These are phyloP conservation scores for Aspergillus viridinutans DNA, from an alignment of 2,329 filamentous ascomycete genomes.

Conservation along the genomic window DNA sequence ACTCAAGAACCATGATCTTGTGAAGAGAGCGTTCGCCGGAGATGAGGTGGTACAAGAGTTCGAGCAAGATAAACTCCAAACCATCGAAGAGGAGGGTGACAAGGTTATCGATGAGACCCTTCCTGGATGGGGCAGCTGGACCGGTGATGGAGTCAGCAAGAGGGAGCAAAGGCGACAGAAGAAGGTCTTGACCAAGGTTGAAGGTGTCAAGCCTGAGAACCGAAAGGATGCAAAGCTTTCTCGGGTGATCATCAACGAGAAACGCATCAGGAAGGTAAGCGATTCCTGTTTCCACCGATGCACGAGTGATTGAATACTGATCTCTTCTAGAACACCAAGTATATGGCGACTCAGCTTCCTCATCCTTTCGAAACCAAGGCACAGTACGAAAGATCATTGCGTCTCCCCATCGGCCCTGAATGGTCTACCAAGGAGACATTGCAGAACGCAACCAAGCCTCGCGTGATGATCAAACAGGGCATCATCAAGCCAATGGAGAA, in stretches of 20 bases:
- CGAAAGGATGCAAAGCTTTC: slow-evolving; percentile 79
- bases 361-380: slow-evolving; percentile 82
- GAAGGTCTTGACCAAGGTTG: slow-evolving; percentile 46
- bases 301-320: slow-evolving; percentile 6
- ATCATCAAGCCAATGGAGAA: slow-evolving; percentile 83
- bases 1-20: slow-evolving; percentile 59
- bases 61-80: slow-evolving; percentile 69
- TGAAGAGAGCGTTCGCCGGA: slow-evolving; percentile 81
- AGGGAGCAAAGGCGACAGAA: slow-evolving; percentile 59
- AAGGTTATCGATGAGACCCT: slow-evolving; percentile 79
- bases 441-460: slow-evolving; percentile 83
- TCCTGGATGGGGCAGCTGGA: slow-evolving; percentile 92
- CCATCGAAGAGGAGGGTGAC: slow-evolving; percentile 72
- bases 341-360: slow-evolving; percentile 76
- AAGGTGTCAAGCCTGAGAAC: slow-evolving; percentile 70
- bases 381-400: slow-evolving; percentile 85
- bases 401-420: slow-evolving; percentile 84
- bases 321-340: slow-evolving; percentile 67
- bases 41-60: slow-evolving; percentile 81
- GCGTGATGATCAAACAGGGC: slow-evolving; percentile 85
- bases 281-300: neutral
- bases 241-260: slow-evolving; percentile 89
- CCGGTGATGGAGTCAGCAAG: slow-evolving; percentile 74
- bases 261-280: slow-evolving; percentile 75
- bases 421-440: slow-evolving; percentile 96